These are phyloP conservation scores for Cicer judaicum DNA, from an alignment of 306 rosid species.

Conservation along the genomic window DNA sequence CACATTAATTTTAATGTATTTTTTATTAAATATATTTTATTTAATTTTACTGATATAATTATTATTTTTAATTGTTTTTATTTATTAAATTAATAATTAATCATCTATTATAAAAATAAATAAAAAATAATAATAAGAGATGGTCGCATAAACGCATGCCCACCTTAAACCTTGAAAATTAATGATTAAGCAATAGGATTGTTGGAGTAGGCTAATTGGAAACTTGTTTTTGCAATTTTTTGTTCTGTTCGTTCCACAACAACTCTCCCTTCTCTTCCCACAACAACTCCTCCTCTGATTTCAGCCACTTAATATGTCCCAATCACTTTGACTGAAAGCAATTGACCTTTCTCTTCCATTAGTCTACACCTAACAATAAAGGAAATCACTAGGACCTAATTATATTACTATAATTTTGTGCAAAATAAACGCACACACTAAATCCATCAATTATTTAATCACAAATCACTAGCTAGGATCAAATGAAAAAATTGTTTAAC, in stretches of 20 bases:
- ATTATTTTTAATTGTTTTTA: no score
- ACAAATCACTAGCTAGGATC: no score
- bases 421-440: neutral
- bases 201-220: slow-evolving; percentile 33
- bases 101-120: no score
- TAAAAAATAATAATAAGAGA: no score
- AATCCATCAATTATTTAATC: neutral
- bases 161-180: neutral
- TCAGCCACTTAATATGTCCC: slow-evolving; percentile 1
- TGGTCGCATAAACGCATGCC: no score
- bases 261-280: neutral
- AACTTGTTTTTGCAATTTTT: slow-evolving; percentile 6
- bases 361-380: slow-evolving; percentile 25
- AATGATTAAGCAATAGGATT: neutral
- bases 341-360: neutral
- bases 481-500: neutral
- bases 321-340: slow-evolving; percentile 35
- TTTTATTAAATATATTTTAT: no score
- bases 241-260: neutral
- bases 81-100: no score
- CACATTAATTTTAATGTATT: no score
- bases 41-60: no score
- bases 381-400: neutral
- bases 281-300: neutral
- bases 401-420: neutral